Evolutionary conservation across 2,329 filamentous ascomycete species (phyloP).

Genomic region (Venturia pyrina): DNA sequence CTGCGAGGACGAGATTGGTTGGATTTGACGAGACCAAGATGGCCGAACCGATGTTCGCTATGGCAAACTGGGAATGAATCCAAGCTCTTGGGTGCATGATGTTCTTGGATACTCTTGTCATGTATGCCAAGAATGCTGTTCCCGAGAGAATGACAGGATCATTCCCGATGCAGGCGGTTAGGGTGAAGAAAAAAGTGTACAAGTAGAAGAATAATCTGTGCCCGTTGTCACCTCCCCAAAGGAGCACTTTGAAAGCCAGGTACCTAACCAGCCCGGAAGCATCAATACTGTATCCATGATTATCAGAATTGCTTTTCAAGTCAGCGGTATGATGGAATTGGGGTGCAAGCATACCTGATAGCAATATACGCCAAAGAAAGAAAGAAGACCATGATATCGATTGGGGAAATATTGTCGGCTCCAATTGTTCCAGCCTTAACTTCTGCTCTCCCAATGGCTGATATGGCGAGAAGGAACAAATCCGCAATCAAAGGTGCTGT

Average conservation of each 20-base stretch:
- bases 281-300: constrained; percentile 46
- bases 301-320: background rate
- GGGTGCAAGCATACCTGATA: constrained; percentile 30
- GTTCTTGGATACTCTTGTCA: constrained; percentile 65
- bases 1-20: constrained; percentile 64
- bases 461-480: constrained; percentile 59
- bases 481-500: constrained; percentile 62
- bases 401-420: constrained; percentile 53
- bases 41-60: constrained; percentile 65
- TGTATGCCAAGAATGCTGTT: constrained; percentile 65
- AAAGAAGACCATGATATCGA: constrained; percentile 69
- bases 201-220: constrained; percentile 62
- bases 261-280: constrained; percentile 63
- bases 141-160: constrained; percentile 67
- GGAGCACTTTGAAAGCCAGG: constrained; percentile 59
- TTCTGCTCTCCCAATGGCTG: constrained; percentile 56
- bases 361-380: constrained; percentile 65
- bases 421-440: constrained; percentile 60
- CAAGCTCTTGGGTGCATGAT: constrained; percentile 61
- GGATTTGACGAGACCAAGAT: constrained; percentile 71
- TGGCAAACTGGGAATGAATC: constrained; percentile 62
- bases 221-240: constrained; percentile 57
- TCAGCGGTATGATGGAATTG: background rate
- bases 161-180: constrained; percentile 62
- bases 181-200: constrained; percentile 59